A percentile compares a stretch with the other conserved stretches of the same genome.
phyloP scores from a whole-genome alignment of 2,329 filamentous ascomycete species.

The Exophiala phaeomuriformis region DNA sequence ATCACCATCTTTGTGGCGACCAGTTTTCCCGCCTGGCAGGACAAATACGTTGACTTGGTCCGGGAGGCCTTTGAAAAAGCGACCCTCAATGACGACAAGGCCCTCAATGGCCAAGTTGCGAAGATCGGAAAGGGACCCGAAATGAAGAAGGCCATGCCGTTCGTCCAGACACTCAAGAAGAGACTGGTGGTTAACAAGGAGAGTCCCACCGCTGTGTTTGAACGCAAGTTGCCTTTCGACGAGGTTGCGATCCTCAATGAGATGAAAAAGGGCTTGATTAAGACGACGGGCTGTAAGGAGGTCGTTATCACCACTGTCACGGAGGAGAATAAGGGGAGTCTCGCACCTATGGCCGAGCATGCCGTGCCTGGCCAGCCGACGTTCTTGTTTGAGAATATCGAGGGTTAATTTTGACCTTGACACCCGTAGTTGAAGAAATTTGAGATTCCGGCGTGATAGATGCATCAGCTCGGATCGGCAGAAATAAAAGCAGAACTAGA shows the following conservation, averaged over 20 bases:
- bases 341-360: slow-evolving; percentile 58
- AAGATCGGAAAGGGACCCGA: slow-evolving; percentile 57
- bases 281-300: slow-evolving; percentile 61
- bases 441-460: too few relatives aligned
- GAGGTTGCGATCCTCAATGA: slow-evolving; percentile 67
- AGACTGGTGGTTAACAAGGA: slow-evolving; percentile 59
- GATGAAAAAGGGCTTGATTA: slow-evolving; percentile 73
- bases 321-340: slow-evolving; percentile 54
- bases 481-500: too few relatives aligned
- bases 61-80: slow-evolving; percentile 60
- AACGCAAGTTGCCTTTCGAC: slow-evolving; percentile 79
- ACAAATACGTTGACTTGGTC: slow-evolving; percentile 76
- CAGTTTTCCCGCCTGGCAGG: slow-evolving; percentile 83
- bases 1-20: slow-evolving; percentile 76
- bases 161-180: slow-evolving; percentile 80
- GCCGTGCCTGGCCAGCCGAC: slow-evolving; percentile 76
- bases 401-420: slow-evolving; percentile 21
- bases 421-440: too few relatives aligned
- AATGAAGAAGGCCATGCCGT: slow-evolving; percentile 98
- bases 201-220: slow-evolving; percentile 48
- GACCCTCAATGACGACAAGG: slow-evolving; percentile 67
- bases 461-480: too few relatives aligned
- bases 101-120: slow-evolving; percentile 65
- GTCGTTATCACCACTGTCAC: slow-evolving; percentile 64
- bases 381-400: slow-evolving; percentile 79